These are phyloP conservation scores for Eucalyptus tenuipes DNA, from an alignment of 345 rosid species.

Conservation along the genomic window DNA sequence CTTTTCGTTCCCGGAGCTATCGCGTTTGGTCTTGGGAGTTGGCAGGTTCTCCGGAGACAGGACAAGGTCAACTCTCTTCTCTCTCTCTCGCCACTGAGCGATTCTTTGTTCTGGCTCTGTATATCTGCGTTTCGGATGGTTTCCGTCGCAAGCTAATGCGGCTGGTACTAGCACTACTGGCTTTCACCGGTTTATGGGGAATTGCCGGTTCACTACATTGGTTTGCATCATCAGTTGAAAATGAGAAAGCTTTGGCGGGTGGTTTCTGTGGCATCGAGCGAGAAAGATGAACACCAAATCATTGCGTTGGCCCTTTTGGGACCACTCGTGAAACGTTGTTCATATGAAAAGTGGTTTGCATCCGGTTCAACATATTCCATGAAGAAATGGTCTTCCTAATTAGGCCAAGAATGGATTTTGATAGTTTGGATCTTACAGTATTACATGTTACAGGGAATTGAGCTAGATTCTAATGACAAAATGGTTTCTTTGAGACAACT, in stretches of 20 bases:
- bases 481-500: neutral
- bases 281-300: too few relatives aligned
- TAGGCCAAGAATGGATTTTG: neutral
- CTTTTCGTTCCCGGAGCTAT: conserved; percentile 87
- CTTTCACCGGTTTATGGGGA: neutral
- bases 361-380: neutral
- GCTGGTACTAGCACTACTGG: neutral
- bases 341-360: neutral
- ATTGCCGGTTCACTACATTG: neutral
- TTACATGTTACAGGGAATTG: neutral
- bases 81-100: neutral
- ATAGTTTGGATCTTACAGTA: neutral
- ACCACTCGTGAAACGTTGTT: neutral
- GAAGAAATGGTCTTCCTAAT: neutral
- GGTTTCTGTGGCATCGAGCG: neutral
- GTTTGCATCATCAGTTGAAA: neutral
- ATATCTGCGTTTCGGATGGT: neutral
- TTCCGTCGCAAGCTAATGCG: neutral
- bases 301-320: neutral
- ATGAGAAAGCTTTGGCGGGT: neutral
- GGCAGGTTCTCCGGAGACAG: conserved; percentile 90
- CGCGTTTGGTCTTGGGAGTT: conserved; percentile 92
- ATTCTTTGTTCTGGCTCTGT: neutral
- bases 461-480: neutral
- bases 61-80: conserved; percentile 48